Conservation (phyloP, 2,329 filamentous ascomycete species). For the Thyridium curvatum region DNA sequence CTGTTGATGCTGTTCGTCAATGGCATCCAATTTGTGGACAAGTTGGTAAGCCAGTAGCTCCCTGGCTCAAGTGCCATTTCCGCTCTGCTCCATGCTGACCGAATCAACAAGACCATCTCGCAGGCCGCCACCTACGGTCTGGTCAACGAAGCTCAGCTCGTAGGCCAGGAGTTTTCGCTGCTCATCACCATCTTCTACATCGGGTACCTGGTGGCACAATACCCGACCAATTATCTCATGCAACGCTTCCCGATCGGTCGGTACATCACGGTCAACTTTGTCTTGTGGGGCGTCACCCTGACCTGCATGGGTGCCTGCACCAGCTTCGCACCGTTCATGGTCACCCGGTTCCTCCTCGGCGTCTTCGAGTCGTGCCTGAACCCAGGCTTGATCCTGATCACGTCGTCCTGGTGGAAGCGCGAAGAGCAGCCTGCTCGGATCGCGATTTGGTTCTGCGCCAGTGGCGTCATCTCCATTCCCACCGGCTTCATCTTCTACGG, state of each 20-base stretch:
- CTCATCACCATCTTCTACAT: conserved; percentile 37
- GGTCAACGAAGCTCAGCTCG: conserved; percentile 10
- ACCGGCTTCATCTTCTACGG: conserved; percentile 49
- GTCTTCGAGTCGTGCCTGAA: conserved; percentile 31
- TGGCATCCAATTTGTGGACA: too few relatives aligned
- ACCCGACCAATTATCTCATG: conserved; percentile 38
- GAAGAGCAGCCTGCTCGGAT: conserved; percentile 34
- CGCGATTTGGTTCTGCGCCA: conserved; percentile 45
- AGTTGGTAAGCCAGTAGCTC: too few relatives aligned
- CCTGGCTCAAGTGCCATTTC: too few relatives aligned
- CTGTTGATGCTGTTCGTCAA: too few relatives aligned
- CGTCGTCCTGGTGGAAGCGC: conserved; percentile 40
- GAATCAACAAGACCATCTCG: conserved; percentile 4
- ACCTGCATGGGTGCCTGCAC: conserved; percentile 44
- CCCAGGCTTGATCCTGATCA: conserved; percentile 38
- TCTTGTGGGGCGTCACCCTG: conserved; percentile 46
- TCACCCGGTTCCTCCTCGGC: conserved; percentile 23
- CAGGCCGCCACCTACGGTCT: conserved; percentile 8
- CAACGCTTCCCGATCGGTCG: conserved; percentile 41
- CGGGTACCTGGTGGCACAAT: conserved; percentile 37
- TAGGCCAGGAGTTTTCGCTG: conserved; percentile 26
- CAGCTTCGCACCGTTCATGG: conserved; percentile 36
- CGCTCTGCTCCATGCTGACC: too few relatives aligned
- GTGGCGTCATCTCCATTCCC: conserved; percentile 47
- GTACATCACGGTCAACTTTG: conserved; percentile 42